Percentiles rank a stretch among this genome's conserved stretches.
These are phyloP conservation scores for Solanum dulcamara DNA, from an alignment of 257 asterid species.

Conservation along the genomic window DNA sequence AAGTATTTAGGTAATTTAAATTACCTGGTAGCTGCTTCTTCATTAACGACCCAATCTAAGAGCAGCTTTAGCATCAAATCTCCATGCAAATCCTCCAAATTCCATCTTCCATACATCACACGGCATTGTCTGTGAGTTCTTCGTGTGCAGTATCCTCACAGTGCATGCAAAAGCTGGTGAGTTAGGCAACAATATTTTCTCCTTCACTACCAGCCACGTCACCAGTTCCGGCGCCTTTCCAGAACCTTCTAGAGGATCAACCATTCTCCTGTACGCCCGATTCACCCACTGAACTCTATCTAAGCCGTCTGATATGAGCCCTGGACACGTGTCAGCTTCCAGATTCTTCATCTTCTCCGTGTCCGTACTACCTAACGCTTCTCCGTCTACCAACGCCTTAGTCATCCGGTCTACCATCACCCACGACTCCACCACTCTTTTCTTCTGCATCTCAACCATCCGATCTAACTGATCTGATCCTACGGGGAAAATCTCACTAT, in stretches of 20 bases:
- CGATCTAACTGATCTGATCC: constrained; percentile 10
- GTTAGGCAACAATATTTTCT: background rate
- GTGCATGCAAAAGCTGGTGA: constrained; percentile 36
- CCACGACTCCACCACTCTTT: constrained; percentile 31
- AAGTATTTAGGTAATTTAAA: background rate
- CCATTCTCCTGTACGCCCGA: constrained; percentile 27
- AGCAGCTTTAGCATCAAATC: constrained; percentile 35
- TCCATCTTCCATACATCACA: constrained; percentile 54
- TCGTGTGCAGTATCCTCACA: constrained; percentile 29
- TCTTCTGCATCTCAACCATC: background rate
- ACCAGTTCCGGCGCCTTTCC: constrained; percentile 11
- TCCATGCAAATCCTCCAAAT: constrained; percentile 47
- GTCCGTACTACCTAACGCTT: constrained; percentile 23
- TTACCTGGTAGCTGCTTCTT: background rate
- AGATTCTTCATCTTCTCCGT: constrained; percentile 28
- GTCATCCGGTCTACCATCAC: constrained; percentile 20
- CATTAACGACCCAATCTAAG: constrained; percentile 25
- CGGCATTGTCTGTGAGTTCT: constrained; percentile 26
- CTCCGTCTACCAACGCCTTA: constrained; percentile 7
- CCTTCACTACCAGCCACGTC: constrained; percentile 28
- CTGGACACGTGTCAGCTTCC: constrained; percentile 34
- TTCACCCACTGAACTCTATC: constrained; percentile 35
- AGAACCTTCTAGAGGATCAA: constrained; percentile 2
- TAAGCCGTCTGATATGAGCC: constrained; percentile 28
- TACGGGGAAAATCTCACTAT: background rate